Conservation (phyloP, 768 basidiomycete species). For the Macrocybe gigantea region DNA sequence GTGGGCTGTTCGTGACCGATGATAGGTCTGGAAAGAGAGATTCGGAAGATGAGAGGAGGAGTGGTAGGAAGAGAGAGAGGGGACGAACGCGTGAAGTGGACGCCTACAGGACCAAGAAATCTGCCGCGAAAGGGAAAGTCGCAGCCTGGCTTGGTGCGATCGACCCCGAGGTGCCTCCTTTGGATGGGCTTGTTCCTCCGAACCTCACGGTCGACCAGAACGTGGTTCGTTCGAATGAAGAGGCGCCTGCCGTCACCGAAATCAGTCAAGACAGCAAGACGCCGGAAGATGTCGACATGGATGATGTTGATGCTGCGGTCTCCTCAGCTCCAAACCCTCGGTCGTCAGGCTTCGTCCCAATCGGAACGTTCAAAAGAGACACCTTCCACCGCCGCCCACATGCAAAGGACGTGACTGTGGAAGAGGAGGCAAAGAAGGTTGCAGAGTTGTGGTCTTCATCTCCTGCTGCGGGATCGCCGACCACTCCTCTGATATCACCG, state of each 20-base stretch:
- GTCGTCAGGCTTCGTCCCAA: conserved; percentile 71
- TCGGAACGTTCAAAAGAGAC: conserved; percentile 46
- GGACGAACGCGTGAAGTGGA: conserved; percentile 12
- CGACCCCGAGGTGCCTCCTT: conserved; percentile 47
- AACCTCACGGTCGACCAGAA: background rate
- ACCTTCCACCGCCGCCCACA: conserved; percentile 21
- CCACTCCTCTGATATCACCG: conserved; percentile 16
- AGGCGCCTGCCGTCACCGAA: conserved; percentile 18
- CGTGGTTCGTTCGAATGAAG: conserved; percentile 15
- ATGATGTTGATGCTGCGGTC: conserved; percentile 4
- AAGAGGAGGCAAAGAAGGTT: conserved; percentile 30
- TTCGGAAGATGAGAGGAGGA: conserved; percentile 17
- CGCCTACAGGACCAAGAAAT: conserved; percentile 9
- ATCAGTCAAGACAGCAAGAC: background rate
- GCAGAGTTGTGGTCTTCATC: conserved; percentile 33
- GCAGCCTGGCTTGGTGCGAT: conserved; percentile 73
- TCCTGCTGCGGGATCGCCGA: conserved; percentile 5
- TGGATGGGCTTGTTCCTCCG: background rate
- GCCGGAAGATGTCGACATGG: background rate
- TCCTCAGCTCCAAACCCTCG: conserved; percentile 57
- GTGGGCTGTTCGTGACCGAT: conserved; percentile 7
- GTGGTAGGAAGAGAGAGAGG: conserved; percentile 18
- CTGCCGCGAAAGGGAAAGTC: conserved; percentile 62
- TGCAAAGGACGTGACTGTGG: conserved; percentile 22
- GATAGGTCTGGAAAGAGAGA: conserved; percentile 11